Evolutionary conservation across 2,329 filamentous ascomycete species (phyloP).

Genomic region (Stagonosporopsis tanaceti): DNA sequence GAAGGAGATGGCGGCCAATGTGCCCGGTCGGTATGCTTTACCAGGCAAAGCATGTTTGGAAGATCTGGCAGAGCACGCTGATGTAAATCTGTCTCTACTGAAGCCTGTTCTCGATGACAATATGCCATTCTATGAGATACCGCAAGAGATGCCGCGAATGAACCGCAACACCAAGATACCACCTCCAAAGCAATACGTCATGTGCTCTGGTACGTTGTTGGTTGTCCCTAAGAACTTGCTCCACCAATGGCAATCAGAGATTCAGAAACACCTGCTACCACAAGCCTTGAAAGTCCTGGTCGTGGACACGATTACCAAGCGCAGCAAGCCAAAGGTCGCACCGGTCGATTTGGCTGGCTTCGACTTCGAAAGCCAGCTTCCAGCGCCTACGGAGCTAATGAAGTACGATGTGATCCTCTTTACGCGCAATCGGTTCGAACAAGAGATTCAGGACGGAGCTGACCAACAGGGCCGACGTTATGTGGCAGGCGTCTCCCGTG

Average conservation of each 20-base stretch:
- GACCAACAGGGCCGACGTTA: constrained; percentile 55
- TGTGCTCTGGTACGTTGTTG: constrained; percentile 76
- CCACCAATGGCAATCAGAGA: constrained; percentile 83
- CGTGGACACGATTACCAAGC: constrained; percentile 55
- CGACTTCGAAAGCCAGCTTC: constrained; percentile 59
- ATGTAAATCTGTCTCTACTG: constrained; percentile 41
- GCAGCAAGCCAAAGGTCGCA: constrained; percentile 25
- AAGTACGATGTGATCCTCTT: constrained; percentile 81
- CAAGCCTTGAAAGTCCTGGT: constrained; percentile 70
- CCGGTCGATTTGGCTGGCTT: constrained; percentile 26
- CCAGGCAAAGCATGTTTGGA: constrained; percentile 76
- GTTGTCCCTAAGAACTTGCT: constrained; percentile 85
- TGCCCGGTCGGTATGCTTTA: constrained; percentile 70
- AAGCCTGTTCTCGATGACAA: constrained; percentile 43
- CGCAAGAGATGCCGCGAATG: constrained; percentile 50
- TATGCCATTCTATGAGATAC: constrained; percentile 52
- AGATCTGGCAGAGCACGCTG: constrained; percentile 52
- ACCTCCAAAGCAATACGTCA: constrained; percentile 61
- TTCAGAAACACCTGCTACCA: constrained; percentile 74
- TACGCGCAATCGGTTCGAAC: constrained; percentile 76
- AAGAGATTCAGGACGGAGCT: constrained; percentile 64
- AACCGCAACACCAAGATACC: constrained; percentile 52
- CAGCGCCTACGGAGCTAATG: constrained; percentile 65
- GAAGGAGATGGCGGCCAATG: constrained; percentile 77
- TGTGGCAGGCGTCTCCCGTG: constrained; percentile 31